These are phyloP conservation scores for Elasticomyces elasticus DNA, from an alignment of 495 filamentous ascomycete species.

Conservation along the genomic window DNA sequence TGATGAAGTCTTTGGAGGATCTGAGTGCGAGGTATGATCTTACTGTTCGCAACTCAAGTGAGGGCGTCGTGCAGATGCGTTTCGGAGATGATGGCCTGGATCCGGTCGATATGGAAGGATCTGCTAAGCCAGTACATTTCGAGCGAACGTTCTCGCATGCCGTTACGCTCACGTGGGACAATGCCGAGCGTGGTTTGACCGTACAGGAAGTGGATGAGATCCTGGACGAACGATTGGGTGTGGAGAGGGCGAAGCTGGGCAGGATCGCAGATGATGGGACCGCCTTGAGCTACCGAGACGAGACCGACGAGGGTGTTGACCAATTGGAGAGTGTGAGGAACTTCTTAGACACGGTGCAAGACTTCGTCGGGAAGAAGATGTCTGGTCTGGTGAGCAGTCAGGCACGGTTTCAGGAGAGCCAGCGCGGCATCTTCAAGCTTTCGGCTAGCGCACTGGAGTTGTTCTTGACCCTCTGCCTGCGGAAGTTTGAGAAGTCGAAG, in stretches of 20 bases:
- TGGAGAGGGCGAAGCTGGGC: conserved; percentile 41
- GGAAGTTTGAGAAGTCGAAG: conserved; percentile 80
- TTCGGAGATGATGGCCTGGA: conserved; percentile 93
- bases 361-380: conserved; percentile 54
- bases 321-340: conserved; percentile 74
- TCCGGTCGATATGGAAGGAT: conserved; percentile 94
- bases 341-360: conserved; percentile 67
- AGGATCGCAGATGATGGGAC: conserved; percentile 18
- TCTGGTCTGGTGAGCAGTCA: conserved; percentile 38
- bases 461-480: conserved; percentile 74
- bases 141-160: conserved; percentile 84
- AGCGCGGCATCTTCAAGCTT: conserved; percentile 57
- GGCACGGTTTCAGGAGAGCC: background rate
- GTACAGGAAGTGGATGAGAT: conserved; percentile 63
- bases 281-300: conserved; percentile 15
- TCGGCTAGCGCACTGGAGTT: conserved; percentile 57
- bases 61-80: conserved; percentile 86
- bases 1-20: conserved; percentile 98
- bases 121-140: conserved; percentile 85
- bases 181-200: conserved; percentile 57
- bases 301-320: conserved; percentile 47
- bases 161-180: conserved; percentile 64
- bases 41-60: conserved; percentile 81
- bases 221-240: conserved; percentile 52
- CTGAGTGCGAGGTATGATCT: conserved; percentile 83